phyloP scores from a whole-genome alignment of 2,329 filamentous ascomycete genomes.

The Cytospora piceae region DNA sequence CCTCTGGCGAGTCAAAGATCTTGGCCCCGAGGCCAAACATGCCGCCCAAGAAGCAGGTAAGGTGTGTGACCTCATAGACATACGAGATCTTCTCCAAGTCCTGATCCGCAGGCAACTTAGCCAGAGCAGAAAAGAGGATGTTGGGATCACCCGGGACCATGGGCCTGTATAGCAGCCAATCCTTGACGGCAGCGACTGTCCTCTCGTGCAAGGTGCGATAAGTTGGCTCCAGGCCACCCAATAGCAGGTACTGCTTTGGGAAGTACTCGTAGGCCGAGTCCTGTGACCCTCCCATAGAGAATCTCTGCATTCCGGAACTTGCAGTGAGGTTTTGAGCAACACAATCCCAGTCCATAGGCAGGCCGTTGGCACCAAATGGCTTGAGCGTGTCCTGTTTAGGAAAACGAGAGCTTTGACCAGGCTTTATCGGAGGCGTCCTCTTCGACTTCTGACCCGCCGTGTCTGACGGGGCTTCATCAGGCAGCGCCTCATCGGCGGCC shows the following conservation, averaged over 20 bases:
- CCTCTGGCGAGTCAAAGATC: conserved; percentile 60
- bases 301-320: conserved; percentile 50
- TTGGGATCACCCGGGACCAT: conserved; percentile 70
- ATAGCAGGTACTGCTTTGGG: conserved; percentile 71
- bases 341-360: conserved; percentile 51
- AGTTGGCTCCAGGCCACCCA: conserved; percentile 73
- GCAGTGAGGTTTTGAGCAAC: conserved; percentile 62
- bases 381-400: not conserved
- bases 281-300: conserved; percentile 66
- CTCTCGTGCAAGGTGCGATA: conserved; percentile 75
- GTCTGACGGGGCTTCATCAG: not conserved
- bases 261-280: conserved; percentile 77
- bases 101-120: conserved; percentile 51
- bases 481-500: not conserved
- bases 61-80: conserved; percentile 65
- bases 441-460: not conserved
- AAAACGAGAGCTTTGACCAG: conserved; percentile 6
- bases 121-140: conserved; percentile 73
- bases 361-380: conserved; percentile 43
- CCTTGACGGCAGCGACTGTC: conserved; percentile 68
- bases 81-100: conserved; percentile 37
- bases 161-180: conserved; percentile 77
- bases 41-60: conserved; percentile 71
- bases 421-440: not conserved
- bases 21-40: conserved; percentile 71